Base-by-base conservation (phyloP, 2,329 filamentous ascomycete genomes). In the Atkinsonella texensis region DNA sequence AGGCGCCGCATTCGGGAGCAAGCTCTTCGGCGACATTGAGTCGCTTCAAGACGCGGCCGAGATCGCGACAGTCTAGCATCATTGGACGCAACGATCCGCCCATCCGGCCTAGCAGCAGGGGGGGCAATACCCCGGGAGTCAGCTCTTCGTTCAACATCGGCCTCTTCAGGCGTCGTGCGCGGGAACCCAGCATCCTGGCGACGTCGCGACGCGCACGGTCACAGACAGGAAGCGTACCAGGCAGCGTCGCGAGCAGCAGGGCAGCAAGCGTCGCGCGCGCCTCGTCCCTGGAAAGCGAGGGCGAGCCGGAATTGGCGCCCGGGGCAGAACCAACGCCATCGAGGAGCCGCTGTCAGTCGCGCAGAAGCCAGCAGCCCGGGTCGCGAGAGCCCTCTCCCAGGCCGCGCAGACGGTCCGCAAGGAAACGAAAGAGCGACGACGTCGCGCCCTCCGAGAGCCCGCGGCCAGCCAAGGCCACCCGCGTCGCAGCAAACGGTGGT, bases 291-390 rank as follows among this genome's bases (percentile, higher is more conserved):
- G 66, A 70, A 11, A 70, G 77, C 20, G 74, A 77, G 49, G 57
- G 66, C 55, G 64, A 74, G 58, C 57, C 84, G 80, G 60, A 74
- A 58, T 57, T 84, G 80, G 60, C 74, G 71, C 49, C 83, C 75
- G 81, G 86, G 52, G 81, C 80, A 31, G 82, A 85, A 66, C 84
- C 82, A 15, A 87, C 84, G 7, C 83, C 84, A 3, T 60, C 84
- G 28, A 76, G 80, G 53, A 62, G 59, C 32, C 56, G 63, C 47
- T 66, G 74, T 18, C 68, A 69, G 38, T 68, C 66, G 41, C 63
- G 64, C 46, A 64, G 65, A 15, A 57, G 58, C 46, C 49, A 53
- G 28, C 57, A 60, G 41, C 49, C 38, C 13, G 46, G 56, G 35
- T 55, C 57, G 23, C 56, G 49, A 7, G 57, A 60, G n/a, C 57